Evolutionary conservation across 176 grass and related monocot species (phyloP).

Genomic region (Oryza glaberrima): DNA sequence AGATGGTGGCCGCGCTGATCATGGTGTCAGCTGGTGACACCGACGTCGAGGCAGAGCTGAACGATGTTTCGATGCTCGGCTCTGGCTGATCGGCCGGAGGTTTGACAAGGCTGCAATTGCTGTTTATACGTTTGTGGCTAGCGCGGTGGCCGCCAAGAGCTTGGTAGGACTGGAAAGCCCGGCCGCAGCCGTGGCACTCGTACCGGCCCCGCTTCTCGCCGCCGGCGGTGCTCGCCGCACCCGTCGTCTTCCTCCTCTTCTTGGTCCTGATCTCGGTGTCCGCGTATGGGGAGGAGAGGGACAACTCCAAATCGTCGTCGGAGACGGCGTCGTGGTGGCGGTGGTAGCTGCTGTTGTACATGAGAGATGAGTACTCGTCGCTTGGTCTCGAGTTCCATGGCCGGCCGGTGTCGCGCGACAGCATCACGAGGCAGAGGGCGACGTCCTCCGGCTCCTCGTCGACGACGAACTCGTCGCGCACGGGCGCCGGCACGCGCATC

Average conservation of each 20-base stretch:
- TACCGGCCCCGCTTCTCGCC: slow-evolving; percentile 43
- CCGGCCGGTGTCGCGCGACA: slow-evolving; percentile 44
- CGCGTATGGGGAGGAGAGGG: neutral
- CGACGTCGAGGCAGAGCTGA: slow-evolving; percentile 1
- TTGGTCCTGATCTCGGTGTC: neutral
- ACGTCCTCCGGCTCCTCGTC: slow-evolving; percentile 55
- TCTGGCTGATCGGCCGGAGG: slow-evolving; percentile 3
- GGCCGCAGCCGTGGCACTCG: slow-evolving; percentile 52
- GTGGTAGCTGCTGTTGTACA: neutral
- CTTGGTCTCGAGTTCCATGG: neutral
- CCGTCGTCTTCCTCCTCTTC: neutral
- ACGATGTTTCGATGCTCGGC: slow-evolving; percentile 42
- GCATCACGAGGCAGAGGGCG: slow-evolving; percentile 63
- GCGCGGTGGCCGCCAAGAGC: slow-evolving; percentile 68
- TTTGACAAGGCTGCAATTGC: slow-evolving; percentile 35
- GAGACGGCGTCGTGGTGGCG: slow-evolving; percentile 24
- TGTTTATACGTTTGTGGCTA: slow-evolving; percentile 58
- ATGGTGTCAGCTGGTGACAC: neutral
- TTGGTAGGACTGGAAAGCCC: slow-evolving; percentile 66
- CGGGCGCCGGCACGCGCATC: slow-evolving; percentile 37
- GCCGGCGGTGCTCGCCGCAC: neutral
- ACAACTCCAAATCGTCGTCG: slow-evolving; percentile 6
- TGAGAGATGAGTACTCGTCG: neutral
- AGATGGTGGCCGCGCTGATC: neutral
- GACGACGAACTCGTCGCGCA: neutral